Base-by-base conservation (phyloP, 768 basidiomycete genomes). In the Serendipita sp. region DNA sequence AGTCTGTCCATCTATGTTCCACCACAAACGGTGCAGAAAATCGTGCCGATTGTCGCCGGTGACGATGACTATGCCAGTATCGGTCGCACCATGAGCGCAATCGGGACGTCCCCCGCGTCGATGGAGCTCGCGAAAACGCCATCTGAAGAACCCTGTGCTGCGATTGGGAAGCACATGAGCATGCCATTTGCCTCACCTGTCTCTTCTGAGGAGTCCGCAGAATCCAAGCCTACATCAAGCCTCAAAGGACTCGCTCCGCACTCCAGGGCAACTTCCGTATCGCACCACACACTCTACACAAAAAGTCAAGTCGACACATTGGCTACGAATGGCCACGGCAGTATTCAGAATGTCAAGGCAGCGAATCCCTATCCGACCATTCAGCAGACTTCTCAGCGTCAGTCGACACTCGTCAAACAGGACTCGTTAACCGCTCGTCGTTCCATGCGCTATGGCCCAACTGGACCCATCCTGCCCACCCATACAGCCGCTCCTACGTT, bases 391-490 rank as follows among this genome's bases (percentile, higher is more conserved):
- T 3, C 35, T 10, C 24, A 60, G 10, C 24, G 56, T 10, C 24
- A 60, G 34, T 60, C 56, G 35, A 60, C 56, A 10, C 24, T 60
- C 16, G 56, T 60, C 8, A 30, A 35, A 32, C 28, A 30, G 8
- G 56, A 60, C 28, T 60, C 56, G 56, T n/a, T 60, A n/a, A 60
- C 56, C 16, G 34, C 35, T n/a, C 56, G 56, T 60, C 18, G 18
- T 16, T 28, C 56, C 24, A 60, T 60, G 56, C 56, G 56, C 56
- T 60, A 32, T 32, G 56, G 24, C 10, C 56, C 56, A n/a, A n/a
- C 24, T 28, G 24, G 24, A 60, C 24, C 56, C 56, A 32, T 51
- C 48, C 48, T 32, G 48, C 30, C 48, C 48, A 18, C 30, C 48
- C 48, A 51, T 18, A 18, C 48, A n/a, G 48, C 16, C 48, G 48